phyloP scores from a whole-genome alignment of 2,329 filamentous ascomycete species.

The Sporothrix brunneoviolacea region DNA sequence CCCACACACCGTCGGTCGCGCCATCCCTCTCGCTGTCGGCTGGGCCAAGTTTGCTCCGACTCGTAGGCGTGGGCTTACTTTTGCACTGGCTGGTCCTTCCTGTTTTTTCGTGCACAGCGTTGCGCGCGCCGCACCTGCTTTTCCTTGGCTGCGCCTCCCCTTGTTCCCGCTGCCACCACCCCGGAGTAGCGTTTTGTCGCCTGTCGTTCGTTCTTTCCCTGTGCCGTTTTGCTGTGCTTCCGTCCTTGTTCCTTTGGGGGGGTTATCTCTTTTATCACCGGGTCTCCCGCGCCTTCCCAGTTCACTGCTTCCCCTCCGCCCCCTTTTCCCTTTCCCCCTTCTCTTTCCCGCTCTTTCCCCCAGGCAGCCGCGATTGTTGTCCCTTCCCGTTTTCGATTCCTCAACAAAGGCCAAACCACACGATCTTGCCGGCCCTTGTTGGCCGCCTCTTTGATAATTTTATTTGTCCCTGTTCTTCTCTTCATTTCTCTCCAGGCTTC shows the following conservation, averaged over 20 bases:
- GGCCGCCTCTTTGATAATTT: neutral
- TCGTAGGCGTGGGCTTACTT: constrained; percentile 1
- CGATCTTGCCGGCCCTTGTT: neutral
- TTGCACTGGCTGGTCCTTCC: neutral
- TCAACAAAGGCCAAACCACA: neutral
- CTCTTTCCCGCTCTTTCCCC: neutral
- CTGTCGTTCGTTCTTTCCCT: neutral
- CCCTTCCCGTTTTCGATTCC: neutral
- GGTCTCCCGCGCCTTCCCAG: neutral
- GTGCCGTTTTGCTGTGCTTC: neutral
- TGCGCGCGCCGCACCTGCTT: too few relatives aligned
- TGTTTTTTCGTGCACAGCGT: neutral
- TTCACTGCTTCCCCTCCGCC: neutral
- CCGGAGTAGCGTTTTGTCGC: neutral
- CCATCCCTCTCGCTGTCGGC: neutral
- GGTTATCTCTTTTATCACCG: neutral
- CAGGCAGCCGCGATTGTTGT: neutral
- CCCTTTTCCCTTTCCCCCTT: neutral
- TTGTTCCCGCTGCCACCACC: neutral
- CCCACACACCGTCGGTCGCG: neutral
- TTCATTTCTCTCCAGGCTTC: constrained; percentile 1
- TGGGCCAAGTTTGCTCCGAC: constrained; percentile 8
- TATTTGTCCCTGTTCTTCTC: neutral
- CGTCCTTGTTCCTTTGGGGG: neutral
- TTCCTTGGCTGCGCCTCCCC: neutral